Evolutionary conservation across 179 eudicot genomes (phyloP), one percentile per base, ranked within the genome.

Genomic region (Beta lomatogona): DNA sequence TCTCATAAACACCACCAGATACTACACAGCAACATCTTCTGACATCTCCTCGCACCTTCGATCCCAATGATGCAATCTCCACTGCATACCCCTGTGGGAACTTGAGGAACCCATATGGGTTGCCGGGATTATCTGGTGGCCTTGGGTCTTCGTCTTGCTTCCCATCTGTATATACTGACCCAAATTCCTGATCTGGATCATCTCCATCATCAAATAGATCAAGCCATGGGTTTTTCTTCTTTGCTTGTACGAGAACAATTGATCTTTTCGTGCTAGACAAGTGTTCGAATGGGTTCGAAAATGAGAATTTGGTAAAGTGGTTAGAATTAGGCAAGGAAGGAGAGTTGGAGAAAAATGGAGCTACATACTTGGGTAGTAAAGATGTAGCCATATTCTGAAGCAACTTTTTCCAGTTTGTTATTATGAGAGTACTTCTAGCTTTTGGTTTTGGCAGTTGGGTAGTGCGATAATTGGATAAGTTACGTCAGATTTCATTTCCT

Each of bases 1-100:
- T 94, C 70, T 94, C 98, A 77, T 94, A 94, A 54, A 94, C 98
- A 22, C 98, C 98, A 25, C 98, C 98, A 8, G 96, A 88, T 53
- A 94, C 44, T 44, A 94, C 86, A 75, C 96, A 91, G 67, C 97
- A 93, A 53, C 98, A 94, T 67, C 98, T 88, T 83, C 98, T 78
- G 52, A 94, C 97, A 87, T 94, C 98, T 21, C 97, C 97, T 74
- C 98, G 90, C 31, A 94, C 84, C 79, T 91, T 94, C 83, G 81
- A 75, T 48, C 88, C 93, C 82, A 94, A 52, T 53, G 98, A 94
- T 73, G 98, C 98, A 15, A 93, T 72, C 71, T 94, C 98, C 45
- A 93, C 96, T 0, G 81, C 60, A 81, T 71, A 94, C 0, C 98
- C 98, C 83, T 79, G 80, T 14, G 98, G 98, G 75, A 94, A 94